Conservation (phyloP, 495 filamentous ascomycete genomes). For the Venustampulla echinocandica region DNA sequence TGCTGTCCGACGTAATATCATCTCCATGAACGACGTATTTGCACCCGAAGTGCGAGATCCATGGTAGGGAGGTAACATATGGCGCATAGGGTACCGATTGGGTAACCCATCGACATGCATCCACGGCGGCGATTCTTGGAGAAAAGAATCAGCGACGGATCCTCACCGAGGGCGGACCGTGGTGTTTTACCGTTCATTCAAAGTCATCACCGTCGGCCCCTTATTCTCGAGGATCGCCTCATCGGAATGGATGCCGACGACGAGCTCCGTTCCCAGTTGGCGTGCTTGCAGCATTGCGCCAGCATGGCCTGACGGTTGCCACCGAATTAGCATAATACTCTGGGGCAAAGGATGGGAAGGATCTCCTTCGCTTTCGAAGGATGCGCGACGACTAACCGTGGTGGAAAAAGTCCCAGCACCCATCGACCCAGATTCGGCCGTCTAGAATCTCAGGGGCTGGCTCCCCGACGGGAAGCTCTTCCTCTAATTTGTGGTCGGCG, state of each 20-base stretch:
- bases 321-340: not conserved
- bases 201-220: slow-evolving; percentile 93
- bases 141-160: slow-evolving; percentile 12
- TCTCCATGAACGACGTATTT: slow-evolving; percentile 88
- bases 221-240: slow-evolving; percentile 93
- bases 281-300: slow-evolving; percentile 94
- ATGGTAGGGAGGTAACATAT: slow-evolving; percentile 87
- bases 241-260: slow-evolving; percentile 90
- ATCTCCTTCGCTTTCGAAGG: too few relatives aligned
- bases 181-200: slow-evolving; percentile 64
- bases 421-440: slow-evolving; percentile 90
- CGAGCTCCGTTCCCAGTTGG: slow-evolving; percentile 71
- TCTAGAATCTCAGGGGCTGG: slow-evolving; percentile 40
- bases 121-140: slow-evolving; percentile 61
- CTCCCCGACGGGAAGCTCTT: slow-evolving; percentile 15
- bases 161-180: not conserved
- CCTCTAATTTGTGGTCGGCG: not conserved
- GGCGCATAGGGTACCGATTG: slow-evolving; percentile 74
- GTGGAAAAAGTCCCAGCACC: slow-evolving; percentile 98
- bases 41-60: slow-evolving; percentile 92
- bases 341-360: not conserved
- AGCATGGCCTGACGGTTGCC: slow-evolving; percentile 65
- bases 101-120: slow-evolving; percentile 92
- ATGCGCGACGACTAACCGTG: slow-evolving; percentile 59
- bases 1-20: slow-evolving; percentile 77